Percentiles rank a stretch among this genome's conserved stretches.
Conservation (phyloP, 2,329 filamentous ascomycete genomes). For the Trichoderma arundinaceum region DNA sequence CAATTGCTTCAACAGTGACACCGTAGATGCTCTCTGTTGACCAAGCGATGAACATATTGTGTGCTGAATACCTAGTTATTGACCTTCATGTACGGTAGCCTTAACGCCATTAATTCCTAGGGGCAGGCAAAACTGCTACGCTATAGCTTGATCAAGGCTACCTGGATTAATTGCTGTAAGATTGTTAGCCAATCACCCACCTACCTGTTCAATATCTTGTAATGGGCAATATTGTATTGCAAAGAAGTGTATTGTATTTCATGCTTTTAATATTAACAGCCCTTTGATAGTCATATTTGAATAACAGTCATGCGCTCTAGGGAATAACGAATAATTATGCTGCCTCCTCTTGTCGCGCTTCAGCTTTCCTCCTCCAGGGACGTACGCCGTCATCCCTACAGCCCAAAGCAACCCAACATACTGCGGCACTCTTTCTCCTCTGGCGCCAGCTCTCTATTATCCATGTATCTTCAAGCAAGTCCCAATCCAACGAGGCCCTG, state of each 20-base stretch:
- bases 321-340: not conserved
- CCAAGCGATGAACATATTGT: not conserved
- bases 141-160: too few relatives aligned
- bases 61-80: too few relatives aligned
- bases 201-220: too few relatives aligned
- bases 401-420: not conserved
- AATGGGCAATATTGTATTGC: too few relatives aligned
- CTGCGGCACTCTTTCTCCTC: not conserved
- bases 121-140: too few relatives aligned
- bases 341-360: not conserved
- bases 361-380: not conserved
- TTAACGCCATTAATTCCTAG: too few relatives aligned
- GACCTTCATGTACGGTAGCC: too few relatives aligned
- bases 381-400: not conserved
- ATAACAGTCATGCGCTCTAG: not conserved
- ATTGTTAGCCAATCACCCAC: too few relatives aligned
- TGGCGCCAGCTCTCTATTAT: not conserved
- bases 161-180: too few relatives aligned
- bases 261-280: too few relatives aligned
- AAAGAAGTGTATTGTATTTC: too few relatives aligned
- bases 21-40: not conserved
- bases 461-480: slow-evolving; percentile 33
- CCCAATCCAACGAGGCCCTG: slow-evolving; percentile 41
- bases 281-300: too few relatives aligned
- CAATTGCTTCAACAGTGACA: not conserved